Base-by-base conservation (phyloP, 2,329 filamentous ascomycete genomes). In the Bimuria novae-zelandiae region DNA sequence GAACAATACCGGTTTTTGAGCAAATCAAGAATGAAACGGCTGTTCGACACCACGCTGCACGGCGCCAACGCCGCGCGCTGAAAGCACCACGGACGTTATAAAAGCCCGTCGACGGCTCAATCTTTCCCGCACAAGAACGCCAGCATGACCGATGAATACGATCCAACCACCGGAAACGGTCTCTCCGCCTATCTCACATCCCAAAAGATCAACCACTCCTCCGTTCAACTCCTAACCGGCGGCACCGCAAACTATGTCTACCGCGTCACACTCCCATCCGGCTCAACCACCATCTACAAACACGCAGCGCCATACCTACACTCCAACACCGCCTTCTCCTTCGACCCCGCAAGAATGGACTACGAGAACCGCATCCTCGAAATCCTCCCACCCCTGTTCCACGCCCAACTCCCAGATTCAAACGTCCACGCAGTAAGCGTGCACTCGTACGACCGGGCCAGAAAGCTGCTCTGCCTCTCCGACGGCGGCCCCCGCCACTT, bases 211-310 rank as follows among this genome's bases (percentile, higher is more conserved):
- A 7, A 45, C 12, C 41, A 43, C 45, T 45, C 49, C 12, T 35
- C 23, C 16, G 45, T 69, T 4, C 40, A 56, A 0, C 50, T 64
- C 2, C 62, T 75, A 16, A 60, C 60, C 2, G 72, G 72, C 19
- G 71, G 71, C 10, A 70, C 62, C 4, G 69, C 69, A 17, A 75
- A 75, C 46, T 72, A 67, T 45, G 69, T 73, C 35, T 75, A 70
- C 47, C 70, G 72, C 17, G 55, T 70, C 16, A 57, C 40, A 0
- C 40, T 53, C 3, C 33, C 49, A 1, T 43, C 59, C 23, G 56
- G 59, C 25, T 37, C 49, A 16, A 63, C 59, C 2, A 33, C 36
- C 14, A 64, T 75, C 39, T 66, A 69, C 49, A 75, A 75, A 51
- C 71, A 75, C 41, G 70, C 73, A 19, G 67, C 68, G 4, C 62